Evolutionary conservation across 2,329 filamentous ascomycete genomes (phyloP), one percentile per base, ranked within the genome.

Genomic region (Penicillium sclerotiorum): DNA sequence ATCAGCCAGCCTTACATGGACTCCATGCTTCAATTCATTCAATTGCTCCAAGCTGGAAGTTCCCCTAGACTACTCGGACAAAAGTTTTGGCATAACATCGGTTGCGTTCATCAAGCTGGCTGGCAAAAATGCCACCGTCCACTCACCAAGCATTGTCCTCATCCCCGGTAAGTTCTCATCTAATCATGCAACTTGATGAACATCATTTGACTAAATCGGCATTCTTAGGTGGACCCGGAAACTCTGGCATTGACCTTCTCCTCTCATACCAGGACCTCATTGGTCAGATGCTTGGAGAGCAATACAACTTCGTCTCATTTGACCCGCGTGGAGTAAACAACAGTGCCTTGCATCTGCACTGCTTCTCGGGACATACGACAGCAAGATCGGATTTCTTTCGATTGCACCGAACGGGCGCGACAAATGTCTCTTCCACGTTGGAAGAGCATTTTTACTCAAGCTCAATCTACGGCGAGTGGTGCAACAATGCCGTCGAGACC

Each of bases 281-380:
- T 5, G 62, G 74, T 8, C 57, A 65, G 38, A 55, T 61, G 27
- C 42, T 57, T 36, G 70, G 70, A 54, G 71, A 73, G 48, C 68
- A 74, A 52, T 74, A 74, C 59, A 74, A 74, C 60, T 57, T 72
- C 40, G 65, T 75, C 51, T 72, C 69, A 33, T 76, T 71, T 56
- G 73, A 75, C 51, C 72, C 73, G 53, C 70, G 73, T 27, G 72
- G 72, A 8, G 69, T 74, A 25, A 67, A 67, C 48, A 69, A 70
- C 55, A 72, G 62, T 13, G 62, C 47, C 2, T 61, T 63, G 21
- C 40, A 41, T 43, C 23, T 59, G 8, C 48, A 57, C 45, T 68
- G 64, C 46, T 68, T 68, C 44, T 49, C 56, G 9, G 52, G 13
- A 56, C 55, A 55, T 17, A n/a, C 25, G 41, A 48, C 43, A 46